A percentile compares a stretch with the other conserved stretches of the same genome.
phyloP scores from a whole-genome alignment of 108 stramenopile species.

The Stephanodiscus triporus region DNA sequence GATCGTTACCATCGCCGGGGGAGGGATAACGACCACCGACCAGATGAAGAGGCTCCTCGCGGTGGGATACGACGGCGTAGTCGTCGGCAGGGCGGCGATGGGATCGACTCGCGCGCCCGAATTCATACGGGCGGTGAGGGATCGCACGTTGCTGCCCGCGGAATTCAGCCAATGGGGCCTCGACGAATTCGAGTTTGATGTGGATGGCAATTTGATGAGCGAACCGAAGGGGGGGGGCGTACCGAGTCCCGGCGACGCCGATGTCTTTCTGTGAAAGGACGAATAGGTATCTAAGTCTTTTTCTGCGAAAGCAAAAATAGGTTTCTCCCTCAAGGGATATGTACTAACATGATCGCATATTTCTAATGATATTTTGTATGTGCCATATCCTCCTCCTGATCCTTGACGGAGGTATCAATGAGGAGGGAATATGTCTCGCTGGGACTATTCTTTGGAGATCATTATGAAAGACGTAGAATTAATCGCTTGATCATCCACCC shows the following conservation, averaged over 20 bases:
- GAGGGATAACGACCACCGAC: constrained; percentile 77
- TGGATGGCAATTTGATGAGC: constrained; percentile 76
- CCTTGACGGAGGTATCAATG: too few relatives aligned
- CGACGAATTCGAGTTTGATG: constrained; percentile 84
- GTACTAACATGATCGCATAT: too few relatives aligned
- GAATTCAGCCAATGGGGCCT: constrained; percentile 87
- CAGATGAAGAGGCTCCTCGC: constrained; percentile 86
- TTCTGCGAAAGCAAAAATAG: too few relatives aligned
- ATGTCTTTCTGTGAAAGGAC: constrained; percentile 31
- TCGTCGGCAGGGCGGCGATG: constrained; percentile 88
- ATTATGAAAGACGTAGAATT: too few relatives aligned
- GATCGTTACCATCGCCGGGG: constrained; percentile 81
- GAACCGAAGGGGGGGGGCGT: constrained; percentile 56
- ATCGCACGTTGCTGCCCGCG: constrained; percentile 85
- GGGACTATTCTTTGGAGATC: too few relatives aligned
- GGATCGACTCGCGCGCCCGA: constrained; percentile 81
- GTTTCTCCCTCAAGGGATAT: too few relatives aligned
- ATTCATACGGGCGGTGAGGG: constrained; percentile 85
- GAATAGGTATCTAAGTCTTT: not conserved
- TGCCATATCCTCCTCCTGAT: too few relatives aligned
- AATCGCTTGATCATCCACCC: constrained; percentile 47
- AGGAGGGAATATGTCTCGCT: too few relatives aligned
- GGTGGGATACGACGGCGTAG: constrained; percentile 88
- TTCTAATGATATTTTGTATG: too few relatives aligned
- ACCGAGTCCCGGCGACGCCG: constrained; percentile 35